Base-by-base conservation (phyloP, 2,329 filamentous ascomycete genomes). In the Pseudocercospora cruenta region DNA sequence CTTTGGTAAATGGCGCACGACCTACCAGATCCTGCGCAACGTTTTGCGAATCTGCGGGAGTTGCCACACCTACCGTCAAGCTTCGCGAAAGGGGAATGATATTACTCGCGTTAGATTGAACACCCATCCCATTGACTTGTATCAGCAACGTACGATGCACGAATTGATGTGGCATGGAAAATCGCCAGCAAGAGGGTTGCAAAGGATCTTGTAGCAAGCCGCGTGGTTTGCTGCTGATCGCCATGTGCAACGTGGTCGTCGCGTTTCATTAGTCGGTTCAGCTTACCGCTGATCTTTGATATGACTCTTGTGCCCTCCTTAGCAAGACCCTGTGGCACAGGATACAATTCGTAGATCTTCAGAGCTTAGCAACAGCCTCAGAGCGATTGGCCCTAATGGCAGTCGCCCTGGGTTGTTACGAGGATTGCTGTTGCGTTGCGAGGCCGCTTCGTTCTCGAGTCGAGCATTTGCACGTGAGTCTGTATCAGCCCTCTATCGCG, bases 181-280 rank as follows among this genome's bases (percentile, higher is more conserved):
- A 1, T 1, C 36, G n/a, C 36, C 36, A n/a, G 6, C 16, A 14
- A 16, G n/a, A 39, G 45, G 19, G 7, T 21, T 49, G 45, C 22
- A 10, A 10, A 24, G 19, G 45, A 49, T 24, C 8, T 49, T 26
- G 21, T 24, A 31, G 24, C 51, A 26, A 4, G 22, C 16, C 22
- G 24, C 21, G 51, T 55, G 51, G 45, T 31, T 55, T 28, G 24
- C 51, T 55, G 49, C 24, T 28, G 49, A 54, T 54, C 49, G 49
- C 7, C 49, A 54, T 54, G 49, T 4, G 49, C 49, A 54, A 54
- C 49, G 49, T 54, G 49, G 19, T 21, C n/a, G 45, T 19, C 45
- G 8, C 21, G n/a, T 47, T 47, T n/a, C 45, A 19, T 19, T 31
- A 31, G 28, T 45, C 39, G 45, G 45, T 22, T 19, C 45, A 47